A percentile compares a stretch with the other conserved stretches of the same genome.
Conservation (phyloP, 768 basidiomycete genomes). For the Scleroderma citrinum region DNA sequence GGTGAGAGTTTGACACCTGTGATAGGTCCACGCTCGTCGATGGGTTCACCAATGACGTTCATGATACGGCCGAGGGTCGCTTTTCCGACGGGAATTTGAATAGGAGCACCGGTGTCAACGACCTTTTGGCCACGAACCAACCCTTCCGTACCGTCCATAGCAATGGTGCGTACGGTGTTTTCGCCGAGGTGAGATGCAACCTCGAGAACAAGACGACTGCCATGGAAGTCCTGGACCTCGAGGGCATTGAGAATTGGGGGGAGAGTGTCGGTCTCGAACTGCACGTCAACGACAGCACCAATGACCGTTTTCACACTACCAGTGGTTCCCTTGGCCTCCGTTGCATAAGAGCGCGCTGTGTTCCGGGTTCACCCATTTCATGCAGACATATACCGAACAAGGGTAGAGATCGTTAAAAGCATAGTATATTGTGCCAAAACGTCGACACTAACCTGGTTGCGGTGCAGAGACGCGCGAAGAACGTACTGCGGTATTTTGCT, state of each 20-base stretch:
- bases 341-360: slow-evolving; percentile 82
- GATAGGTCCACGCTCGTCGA: slow-evolving; percentile 99
- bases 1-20: slow-evolving; percentile 87
- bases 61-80: slow-evolving; percentile 98
- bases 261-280: slow-evolving; percentile 86
- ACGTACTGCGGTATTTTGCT: slow-evolving; percentile 44
- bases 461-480: slow-evolving; percentile 43
- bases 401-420: slow-evolving; percentile 2
- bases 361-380: slow-evolving; percentile 5
- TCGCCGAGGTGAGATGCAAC: slow-evolving; percentile 98
- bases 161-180: slow-evolving; percentile 99
- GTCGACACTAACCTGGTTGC: slow-evolving; percentile 44
- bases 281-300: slow-evolving; percentile 99
- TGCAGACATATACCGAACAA: not conserved
- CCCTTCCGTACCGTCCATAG: slow-evolving; percentile 99
- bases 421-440: not conserved
- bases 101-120: slow-evolving; percentile 93
- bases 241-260: slow-evolving; percentile 99
- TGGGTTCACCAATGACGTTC: slow-evolving; percentile 99
- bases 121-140: slow-evolving; percentile 98
- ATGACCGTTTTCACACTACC: slow-evolving; percentile 97
- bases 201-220: slow-evolving; percentile 97
- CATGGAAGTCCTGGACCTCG: slow-evolving; percentile 91
- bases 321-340: slow-evolving; percentile 67
- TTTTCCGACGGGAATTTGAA: slow-evolving; percentile 92